Percentiles rank a stretch among this genome's conserved stretches.
Evolutionary conservation across 1,284 basidiomycete species (phyloP).

Genomic region (Cutaneotrichosporon dermatis): DNA sequence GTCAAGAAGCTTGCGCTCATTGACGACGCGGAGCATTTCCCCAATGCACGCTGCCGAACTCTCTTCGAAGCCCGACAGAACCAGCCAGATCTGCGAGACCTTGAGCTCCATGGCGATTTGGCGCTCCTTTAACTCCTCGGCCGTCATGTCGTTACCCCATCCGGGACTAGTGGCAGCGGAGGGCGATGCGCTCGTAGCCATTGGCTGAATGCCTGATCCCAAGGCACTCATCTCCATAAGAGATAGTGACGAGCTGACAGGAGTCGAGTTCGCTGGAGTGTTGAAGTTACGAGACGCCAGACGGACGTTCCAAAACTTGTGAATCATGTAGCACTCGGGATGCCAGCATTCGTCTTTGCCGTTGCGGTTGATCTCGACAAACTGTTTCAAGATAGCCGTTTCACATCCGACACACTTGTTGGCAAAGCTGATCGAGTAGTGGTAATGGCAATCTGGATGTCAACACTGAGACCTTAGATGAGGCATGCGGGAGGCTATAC

Average conservation of each 20-base stretch:
- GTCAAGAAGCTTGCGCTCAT: constrained; percentile 90
- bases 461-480: too few relatives aligned
- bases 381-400: constrained; percentile 98
- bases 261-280: constrained; percentile 53
- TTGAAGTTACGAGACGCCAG: constrained; percentile 65
- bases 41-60: constrained; percentile 98
- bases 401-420: constrained; percentile 97
- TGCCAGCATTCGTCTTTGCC: constrained; percentile 99
- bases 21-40: constrained; percentile 96
- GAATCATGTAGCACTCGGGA: constrained; percentile 99
- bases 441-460: constrained; percentile 73
- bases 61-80: constrained; percentile 96
- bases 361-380: constrained; percentile 98
- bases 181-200: constrained; percentile 42
- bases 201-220: constrained; percentile 26
- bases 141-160: constrained; percentile 59
- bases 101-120: constrained; percentile 95
- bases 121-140: constrained; percentile 79
- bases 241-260: constrained; percentile 50
- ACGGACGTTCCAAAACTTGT: constrained; percentile 99
- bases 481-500: constrained; percentile 15
- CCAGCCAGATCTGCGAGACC: constrained; percentile 99
- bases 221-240: constrained; percentile 27
- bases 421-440: constrained; percentile 97
- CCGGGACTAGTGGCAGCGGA: constrained; percentile 9